Evolutionary conservation across 2,329 filamentous ascomycete genomes (phyloP).

Genomic region (Cordyceps militaris): DNA sequence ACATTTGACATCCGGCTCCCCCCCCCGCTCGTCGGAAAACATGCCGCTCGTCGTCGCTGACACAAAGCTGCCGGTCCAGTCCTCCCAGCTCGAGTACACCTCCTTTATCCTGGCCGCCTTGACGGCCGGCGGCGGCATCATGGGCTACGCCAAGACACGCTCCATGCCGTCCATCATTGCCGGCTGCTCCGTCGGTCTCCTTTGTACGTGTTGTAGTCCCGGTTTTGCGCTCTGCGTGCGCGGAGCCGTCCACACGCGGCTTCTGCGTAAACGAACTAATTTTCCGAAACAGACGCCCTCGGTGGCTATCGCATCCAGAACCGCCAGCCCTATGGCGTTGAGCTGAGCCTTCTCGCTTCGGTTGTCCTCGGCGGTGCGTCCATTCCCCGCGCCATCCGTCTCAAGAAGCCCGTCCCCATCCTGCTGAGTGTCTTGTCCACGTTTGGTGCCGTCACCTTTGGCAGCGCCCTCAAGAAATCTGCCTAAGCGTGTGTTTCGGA

Average conservation of each 20-base stretch:
- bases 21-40: not conserved
- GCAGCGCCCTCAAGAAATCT: constrained; percentile 52
- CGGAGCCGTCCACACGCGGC: no score
- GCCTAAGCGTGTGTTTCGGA: constrained; percentile 21
- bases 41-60: not conserved
- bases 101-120: constrained; percentile 74
- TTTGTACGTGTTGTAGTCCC: constrained; percentile 37
- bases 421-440: constrained; percentile 71
- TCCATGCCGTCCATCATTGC: constrained; percentile 83
- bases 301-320: constrained; percentile 75
- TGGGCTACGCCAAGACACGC: constrained; percentile 77
- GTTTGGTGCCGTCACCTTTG: constrained; percentile 75
- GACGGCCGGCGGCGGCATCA: constrained; percentile 79
- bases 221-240: no score
- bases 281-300: constrained; percentile 51
- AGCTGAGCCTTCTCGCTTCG: constrained; percentile 83
- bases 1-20: no score
- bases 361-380: constrained; percentile 76
- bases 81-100: constrained; percentile 39
- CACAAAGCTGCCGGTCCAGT: not conserved
- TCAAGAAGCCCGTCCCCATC: constrained; percentile 76
- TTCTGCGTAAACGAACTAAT: not conserved
- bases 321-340: constrained; percentile 71
- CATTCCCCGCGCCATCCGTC: constrained; percentile 78
- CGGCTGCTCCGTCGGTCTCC: constrained; percentile 69